Evolutionary conservation across 306 rosid genomes (phyloP), one percentile per base, ranked within the genome.

Genomic region (Comarum palustre): DNA sequence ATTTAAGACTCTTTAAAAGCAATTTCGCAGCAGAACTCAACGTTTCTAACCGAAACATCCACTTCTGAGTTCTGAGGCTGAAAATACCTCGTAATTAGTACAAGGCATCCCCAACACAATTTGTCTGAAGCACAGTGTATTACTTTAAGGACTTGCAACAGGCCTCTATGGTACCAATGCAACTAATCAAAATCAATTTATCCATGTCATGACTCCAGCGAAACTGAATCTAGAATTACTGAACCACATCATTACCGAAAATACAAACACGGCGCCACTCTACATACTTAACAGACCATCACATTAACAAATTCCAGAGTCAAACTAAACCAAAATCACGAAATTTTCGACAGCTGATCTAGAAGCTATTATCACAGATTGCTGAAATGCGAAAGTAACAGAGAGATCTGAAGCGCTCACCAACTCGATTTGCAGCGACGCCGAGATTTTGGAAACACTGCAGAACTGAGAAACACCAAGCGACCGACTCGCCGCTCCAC

Each of bases 401-500:
- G n/a, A 68, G 43, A 76, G 47, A 73, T 54, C 47, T 58, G 36
- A 4, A 39, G 6, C 47, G 66, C 92, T 84, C 78, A 94, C 97
- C 97, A 94, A 83, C 83, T 94, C 97, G 81, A 94, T 90, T 77
- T 86, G 96, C 84, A 94, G 77, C 0, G 99, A 73, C 73, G 97
- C 87, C 9, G 96, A 87, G 66, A 88, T 81, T 65, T 82, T 91
- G 74, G 90, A 94, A 57, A 94, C 96, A 67, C 99, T 94, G 89
- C 99, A 94, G 61, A 94, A 94, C 45, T 90, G 96, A 79, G 81
- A 86, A 32, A 91, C 96, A 65, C 84, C 84, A 69, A 94, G 81
- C 0, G 99, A 88, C 32, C 99, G 90, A 80, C 93, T 89, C 55
- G 98, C 98, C 72, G 89, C 94, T 69, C 90, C 95, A 15, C 96